These are phyloP conservation scores for Syzygium oleosum DNA, from an alignment of 345 rosid species.

Conservation along the genomic window DNA sequence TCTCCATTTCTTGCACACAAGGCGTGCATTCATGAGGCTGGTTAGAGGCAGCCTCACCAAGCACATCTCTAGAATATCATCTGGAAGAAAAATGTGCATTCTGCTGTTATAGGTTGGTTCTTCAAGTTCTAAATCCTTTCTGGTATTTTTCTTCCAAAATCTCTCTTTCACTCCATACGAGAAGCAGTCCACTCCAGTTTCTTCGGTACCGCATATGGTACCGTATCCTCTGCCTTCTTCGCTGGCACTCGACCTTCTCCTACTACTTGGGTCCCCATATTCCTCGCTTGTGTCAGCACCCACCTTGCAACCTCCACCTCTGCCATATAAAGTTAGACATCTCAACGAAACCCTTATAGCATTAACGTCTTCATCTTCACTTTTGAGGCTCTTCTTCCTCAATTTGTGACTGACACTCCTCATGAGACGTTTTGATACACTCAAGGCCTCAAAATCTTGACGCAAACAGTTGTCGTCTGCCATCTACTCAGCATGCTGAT, in stretches of 20 bases:
- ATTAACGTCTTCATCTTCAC: conserved; percentile 47
- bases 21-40: conserved; percentile 78
- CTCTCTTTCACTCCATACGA: conserved; percentile 78
- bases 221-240: conserved; percentile 62
- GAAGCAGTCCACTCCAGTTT: conserved; percentile 75
- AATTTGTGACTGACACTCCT: conserved; percentile 72
- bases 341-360: conserved; percentile 48
- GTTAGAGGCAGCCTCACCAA: conserved; percentile 82
- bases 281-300: conserved; percentile 81
- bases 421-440: conserved; percentile 64
- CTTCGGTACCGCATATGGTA: conserved; percentile 59
- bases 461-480: conserved; percentile 44
- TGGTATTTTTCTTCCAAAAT: conserved; percentile 64
- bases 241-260: conserved; percentile 77
- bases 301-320: conserved; percentile 95
- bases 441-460: conserved; percentile 60
- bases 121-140: conserved; percentile 22
- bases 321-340: conserved; percentile 63
- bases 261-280: conserved; percentile 58
- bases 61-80: conserved; percentile 87
- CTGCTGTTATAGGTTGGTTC: conserved; percentile 10
- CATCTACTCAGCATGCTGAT: conserved; percentile 23
- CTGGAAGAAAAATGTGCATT: conserved; percentile 72
- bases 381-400: conserved; percentile 45
- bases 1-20: conserved; percentile 95